A percentile compares a stretch with the other conserved stretches of the same genome.
Evolutionary conservation across 108 stramenopile species (phyloP).

Genomic region (Seminavis robusta): DNA sequence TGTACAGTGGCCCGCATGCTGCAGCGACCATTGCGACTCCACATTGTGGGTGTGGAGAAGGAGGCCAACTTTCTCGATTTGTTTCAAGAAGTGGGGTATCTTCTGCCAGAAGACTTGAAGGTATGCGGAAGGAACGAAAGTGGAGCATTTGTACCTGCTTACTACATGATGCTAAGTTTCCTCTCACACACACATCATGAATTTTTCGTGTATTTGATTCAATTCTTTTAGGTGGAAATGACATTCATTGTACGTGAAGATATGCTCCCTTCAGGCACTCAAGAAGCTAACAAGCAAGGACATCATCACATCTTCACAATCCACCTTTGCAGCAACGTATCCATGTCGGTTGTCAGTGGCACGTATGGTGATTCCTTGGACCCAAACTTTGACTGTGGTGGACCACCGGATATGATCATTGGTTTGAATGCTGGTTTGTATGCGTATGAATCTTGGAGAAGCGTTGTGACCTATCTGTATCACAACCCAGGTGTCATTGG

Average conservation of each 20-base stretch:
- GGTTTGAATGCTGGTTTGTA: conserved; percentile 85
- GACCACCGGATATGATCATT: conserved; percentile 83
- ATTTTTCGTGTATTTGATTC: background rate
- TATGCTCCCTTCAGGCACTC: conserved; percentile 56
- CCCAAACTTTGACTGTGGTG: conserved; percentile 83
- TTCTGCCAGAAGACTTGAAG: conserved; percentile 56
- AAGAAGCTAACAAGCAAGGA: background rate
- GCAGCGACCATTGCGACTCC: conserved; percentile 61
- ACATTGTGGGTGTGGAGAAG: conserved; percentile 86
- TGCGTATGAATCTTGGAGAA: conserved; percentile 83
- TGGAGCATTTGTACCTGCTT: background rate
- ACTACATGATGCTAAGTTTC: background rate
- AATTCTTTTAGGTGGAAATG: conserved; percentile 51
- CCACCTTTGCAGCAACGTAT: conserved; percentile 38
- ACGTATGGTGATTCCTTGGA: conserved; percentile 74
- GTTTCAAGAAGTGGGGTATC: conserved; percentile 65
- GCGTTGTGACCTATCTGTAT: conserved; percentile 64
- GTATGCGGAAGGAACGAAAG: conserved; percentile 10
- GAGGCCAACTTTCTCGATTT: conserved; percentile 87
- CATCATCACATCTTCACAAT: conserved; percentile 16
- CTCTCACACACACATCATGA: conserved; percentile 3
- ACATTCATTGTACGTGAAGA: conserved; percentile 75
- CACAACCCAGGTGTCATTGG: conserved; percentile 54
- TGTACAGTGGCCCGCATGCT: conserved; percentile 79
- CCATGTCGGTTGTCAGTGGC: conserved; percentile 50